A percentile compares a stretch with the other conserved stretches of the same genome.
phyloP scores from a whole-genome alignment of 1,139 yeast species.

The Pichia kudriavzevii region DNA sequence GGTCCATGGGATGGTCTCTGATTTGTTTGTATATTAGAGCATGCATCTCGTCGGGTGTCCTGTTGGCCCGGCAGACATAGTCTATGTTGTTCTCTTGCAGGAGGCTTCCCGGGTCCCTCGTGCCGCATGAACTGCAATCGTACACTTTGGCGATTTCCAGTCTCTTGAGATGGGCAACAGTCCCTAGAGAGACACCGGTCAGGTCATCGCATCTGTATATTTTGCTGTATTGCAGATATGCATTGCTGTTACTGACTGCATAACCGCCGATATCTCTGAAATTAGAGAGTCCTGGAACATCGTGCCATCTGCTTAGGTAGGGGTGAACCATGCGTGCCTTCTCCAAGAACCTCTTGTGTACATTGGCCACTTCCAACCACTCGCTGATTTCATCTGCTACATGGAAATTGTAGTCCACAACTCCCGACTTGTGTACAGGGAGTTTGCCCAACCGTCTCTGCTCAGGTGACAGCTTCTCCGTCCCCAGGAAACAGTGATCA shows the following conservation, averaged over 20 bases:
- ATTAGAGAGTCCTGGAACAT: conserved; percentile 60
- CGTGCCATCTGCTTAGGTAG: conserved; percentile 37
- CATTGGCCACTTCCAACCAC: conserved; percentile 45
- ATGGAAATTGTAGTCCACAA: conserved; percentile 48
- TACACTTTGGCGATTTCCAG: too few relatives aligned
- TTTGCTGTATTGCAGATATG: conserved; percentile 46
- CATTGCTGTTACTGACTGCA: conserved; percentile 32
- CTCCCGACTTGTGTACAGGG: conserved; percentile 38
- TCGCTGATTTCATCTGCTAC: conserved; percentile 48
- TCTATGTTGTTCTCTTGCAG: too few relatives aligned
- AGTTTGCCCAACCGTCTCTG: conserved; percentile 27
- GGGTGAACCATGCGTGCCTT: conserved; percentile 33
- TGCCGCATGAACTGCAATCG: too few relatives aligned
- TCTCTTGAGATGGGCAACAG: too few relatives aligned
- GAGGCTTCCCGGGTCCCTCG: too few relatives aligned
- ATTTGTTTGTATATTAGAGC: too few relatives aligned
- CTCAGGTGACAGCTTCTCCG: conserved; percentile 29
- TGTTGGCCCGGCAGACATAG: too few relatives aligned
- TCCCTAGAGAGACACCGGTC: conserved; percentile 42
- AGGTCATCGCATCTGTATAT: conserved; percentile 62
- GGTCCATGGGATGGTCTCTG: too few relatives aligned
- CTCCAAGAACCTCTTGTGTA: conserved; percentile 44
- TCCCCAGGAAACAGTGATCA: conserved; percentile 74
- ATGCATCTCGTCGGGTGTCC: too few relatives aligned
- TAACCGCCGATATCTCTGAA: conserved; percentile 83